Evolutionary conservation across 78 protist species (phyloP), one percentile per base, ranked within the genome.

Genomic region (Dictyostelium firmibasis): DNA sequence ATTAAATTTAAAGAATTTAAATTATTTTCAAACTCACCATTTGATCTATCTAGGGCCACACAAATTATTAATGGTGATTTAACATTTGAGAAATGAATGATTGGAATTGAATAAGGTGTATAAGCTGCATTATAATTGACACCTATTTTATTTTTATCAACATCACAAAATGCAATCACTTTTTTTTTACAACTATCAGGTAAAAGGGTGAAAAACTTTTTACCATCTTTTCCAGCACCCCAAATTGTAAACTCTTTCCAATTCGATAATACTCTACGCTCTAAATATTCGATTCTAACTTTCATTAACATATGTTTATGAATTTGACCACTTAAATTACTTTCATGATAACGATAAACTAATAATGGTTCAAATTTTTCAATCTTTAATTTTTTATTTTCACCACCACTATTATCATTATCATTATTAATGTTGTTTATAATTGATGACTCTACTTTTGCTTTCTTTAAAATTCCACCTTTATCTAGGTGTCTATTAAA

Each of bases 171-270:
- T 64, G 91, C 50, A 10, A 13, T 23, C 3, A 92, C 96, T 47
- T 92, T 92, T 18, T 43, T 36, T 33, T 84, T 85, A 57, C 67
- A 72, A 5, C 36, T 13, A 33, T 92, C 89, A 8, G 96, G 84
- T 14, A 92, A 43, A 69, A 85, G 29, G 0, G 86, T 83, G 29
- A 85, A 91, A 27, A 92, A 79, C 62, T 85, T 84, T 81, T 92
- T 92, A 13, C 96, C 96, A 72, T 92, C 96, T 72, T 81, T 92
- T 5, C 96, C 96, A 11, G 89, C 96, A 20, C 96, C 96, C 96
- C 96, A 92, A 47, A 92, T 92, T 23, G 92, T 67, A 35, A 92
- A 92, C 5, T 36, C 25, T 10, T 9, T 18, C 96, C 96, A 92
- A 23, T 83, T 41, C 0, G 38, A 23, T 11, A 92, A 6, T 16